Conservation (phyloP, 345 rosid genomes). For the Camelina sativa region DNA sequence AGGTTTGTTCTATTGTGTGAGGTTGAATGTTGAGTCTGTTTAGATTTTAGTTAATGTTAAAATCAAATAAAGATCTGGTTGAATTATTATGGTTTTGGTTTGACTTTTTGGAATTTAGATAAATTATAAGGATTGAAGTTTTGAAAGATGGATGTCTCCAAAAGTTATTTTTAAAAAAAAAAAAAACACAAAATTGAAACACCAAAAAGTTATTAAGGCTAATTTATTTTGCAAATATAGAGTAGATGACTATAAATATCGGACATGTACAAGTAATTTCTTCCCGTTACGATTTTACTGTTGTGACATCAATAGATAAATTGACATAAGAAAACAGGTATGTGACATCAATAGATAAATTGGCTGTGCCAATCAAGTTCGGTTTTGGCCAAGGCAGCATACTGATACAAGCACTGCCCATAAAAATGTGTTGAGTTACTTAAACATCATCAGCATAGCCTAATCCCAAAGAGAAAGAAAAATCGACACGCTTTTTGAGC, state of each 20-base stretch:
- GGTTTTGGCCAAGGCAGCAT: conserved; percentile 99
- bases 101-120: background rate
- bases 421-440: conserved; percentile 34
- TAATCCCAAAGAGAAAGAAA: conserved; percentile 23
- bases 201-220: too few species aligned
- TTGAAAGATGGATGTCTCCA: background rate
- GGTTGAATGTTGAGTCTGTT: conserved; percentile 19
- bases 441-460: conserved; percentile 12
- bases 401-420: conserved; percentile 91
- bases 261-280: too few species aligned
- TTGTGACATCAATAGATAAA: too few species aligned
- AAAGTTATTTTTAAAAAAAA: background rate
- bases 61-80: conserved; percentile 28
- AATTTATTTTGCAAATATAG: too few species aligned
- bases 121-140: background rate
- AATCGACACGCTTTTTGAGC: conserved; percentile 7
- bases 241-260: too few species aligned
- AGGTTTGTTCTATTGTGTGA: conserved; percentile 9
- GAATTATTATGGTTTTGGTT: background rate
- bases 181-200: background rate
- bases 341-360: too few species aligned
- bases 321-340: too few species aligned
- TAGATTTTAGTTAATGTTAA: background rate
- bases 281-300: too few species aligned
- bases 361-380: too few species aligned